These are phyloP conservation scores for Scheffersomyces lignosus DNA, from an alignment of 805 yeast species.

Conservation along the genomic window DNA sequence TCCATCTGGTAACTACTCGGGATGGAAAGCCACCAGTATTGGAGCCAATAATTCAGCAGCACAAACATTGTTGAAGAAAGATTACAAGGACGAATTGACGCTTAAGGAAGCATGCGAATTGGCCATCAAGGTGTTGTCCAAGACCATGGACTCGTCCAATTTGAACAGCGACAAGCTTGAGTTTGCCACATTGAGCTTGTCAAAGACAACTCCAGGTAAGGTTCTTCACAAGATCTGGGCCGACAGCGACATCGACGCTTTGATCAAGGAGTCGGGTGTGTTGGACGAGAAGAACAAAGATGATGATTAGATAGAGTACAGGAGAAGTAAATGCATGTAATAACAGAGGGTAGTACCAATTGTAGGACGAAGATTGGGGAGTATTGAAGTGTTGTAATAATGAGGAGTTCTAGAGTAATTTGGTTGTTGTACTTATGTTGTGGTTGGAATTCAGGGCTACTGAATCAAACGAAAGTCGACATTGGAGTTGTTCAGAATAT, in stretches of 20 bases:
- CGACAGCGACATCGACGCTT: conserved; percentile 70
- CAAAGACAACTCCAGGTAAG: conserved; percentile 46
- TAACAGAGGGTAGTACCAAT: too few relatives aligned
- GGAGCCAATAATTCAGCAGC: conserved; percentile 97
- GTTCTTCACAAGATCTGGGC: conserved; percentile 74
- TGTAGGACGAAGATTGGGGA: too few relatives aligned
- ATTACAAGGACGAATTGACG: conserved; percentile 78
- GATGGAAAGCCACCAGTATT: conserved; percentile 97
- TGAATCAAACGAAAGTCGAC: too few relatives aligned
- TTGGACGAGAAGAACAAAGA: conserved; percentile 40
- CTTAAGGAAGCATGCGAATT: conserved; percentile 78
- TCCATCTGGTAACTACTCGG: conserved; percentile 96
- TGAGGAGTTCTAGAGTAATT: too few relatives aligned
- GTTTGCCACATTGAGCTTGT: conserved; percentile 74
- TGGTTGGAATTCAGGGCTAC: too few relatives aligned
- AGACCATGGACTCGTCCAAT: conserved; percentile 88
- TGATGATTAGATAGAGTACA: conserved; percentile 21
- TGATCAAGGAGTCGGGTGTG: conserved; percentile 73
- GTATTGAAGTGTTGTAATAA: too few relatives aligned
- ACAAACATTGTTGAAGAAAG: conserved; percentile 93
- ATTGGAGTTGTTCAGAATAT: too few relatives aligned
- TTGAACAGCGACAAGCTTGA: conserved; percentile 89
- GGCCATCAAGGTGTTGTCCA: conserved; percentile 87
- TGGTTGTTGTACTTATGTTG: too few relatives aligned
- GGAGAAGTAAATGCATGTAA: neutral